phyloP scores from a whole-genome alignment of 352 stramenopile species.

The Phytophthora ramorum region DNA sequence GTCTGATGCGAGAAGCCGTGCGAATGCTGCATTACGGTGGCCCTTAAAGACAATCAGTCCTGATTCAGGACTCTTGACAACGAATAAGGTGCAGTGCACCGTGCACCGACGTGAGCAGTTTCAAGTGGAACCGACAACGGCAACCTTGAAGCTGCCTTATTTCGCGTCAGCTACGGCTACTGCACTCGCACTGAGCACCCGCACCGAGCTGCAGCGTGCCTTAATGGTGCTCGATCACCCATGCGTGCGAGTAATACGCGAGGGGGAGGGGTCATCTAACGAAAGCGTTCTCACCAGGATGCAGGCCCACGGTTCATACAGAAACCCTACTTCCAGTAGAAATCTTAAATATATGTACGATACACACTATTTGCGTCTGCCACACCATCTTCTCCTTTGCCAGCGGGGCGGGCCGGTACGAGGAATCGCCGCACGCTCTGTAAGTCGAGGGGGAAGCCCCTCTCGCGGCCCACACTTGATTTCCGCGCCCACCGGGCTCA shows the following conservation, averaged over 20 bases:
- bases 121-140: slow-evolving; percentile 13
- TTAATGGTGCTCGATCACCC: neutral
- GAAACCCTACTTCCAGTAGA: too few species aligned
- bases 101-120: slow-evolving; percentile 1
- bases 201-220: too few species aligned
- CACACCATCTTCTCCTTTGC: slow-evolving; percentile 7
- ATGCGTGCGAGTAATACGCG: neutral
- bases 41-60: neutral
- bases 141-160: slow-evolving; percentile 8
- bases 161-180: neutral
- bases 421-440: slow-evolving; percentile 23
- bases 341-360: neutral
- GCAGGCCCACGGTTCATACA: too few species aligned
- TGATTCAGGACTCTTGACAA: too few species aligned
- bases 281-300: neutral
- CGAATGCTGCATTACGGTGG: too few species aligned
- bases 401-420: neutral
- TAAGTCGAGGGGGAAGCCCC: slow-evolving; percentile 26
- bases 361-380: slow-evolving; percentile 13
- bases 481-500: neutral
- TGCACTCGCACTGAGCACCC: neutral
- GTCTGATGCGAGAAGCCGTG: slow-evolving; percentile 1
- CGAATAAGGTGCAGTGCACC: too few species aligned
- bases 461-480: neutral
- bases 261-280: neutral